Base-by-base conservation (phyloP, 441 rosid species). In the Corymbia citriodora region DNA sequence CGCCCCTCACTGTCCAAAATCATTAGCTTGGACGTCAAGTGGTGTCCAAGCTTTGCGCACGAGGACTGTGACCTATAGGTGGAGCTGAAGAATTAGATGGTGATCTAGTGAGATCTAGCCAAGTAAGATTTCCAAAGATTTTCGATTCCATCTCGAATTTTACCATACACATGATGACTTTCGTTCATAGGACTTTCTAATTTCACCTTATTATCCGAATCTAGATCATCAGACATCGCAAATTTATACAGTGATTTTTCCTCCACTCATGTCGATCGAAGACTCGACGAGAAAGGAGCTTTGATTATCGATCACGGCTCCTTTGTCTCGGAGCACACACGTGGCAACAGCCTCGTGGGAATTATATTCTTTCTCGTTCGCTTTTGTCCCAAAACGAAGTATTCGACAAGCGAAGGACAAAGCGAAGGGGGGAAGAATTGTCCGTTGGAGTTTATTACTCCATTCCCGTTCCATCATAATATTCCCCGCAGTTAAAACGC, bases 21-120 rank as follows among this genome's bases (percentile, higher is more conserved):
- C 7, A 17, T 31, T 68, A 6, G 6, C 40, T 68, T n/a, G 10
- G 1, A n/a, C 17, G 18, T 65, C 36, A 65, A n/a, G 19, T n/a
- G 6, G 36, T 1, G 3, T 31, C 21, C 1, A 13, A 0, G 21
- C 40, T 16, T 16, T 1, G 21, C 11, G 18, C 9, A 3, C 21
- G 6, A 68, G 74, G 74, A 68, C 21, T 8, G n/a, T 3, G 18
- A 15, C 40, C 72, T n/a, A 63, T 10, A n/a, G 18, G 5, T 14
- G 36, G 33, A 63, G 9, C 14, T 63, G 55, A 54, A 18, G 16
- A 14, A 14, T 5, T 3, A 40, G 40, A 40, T 5, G 40, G 40
- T 40, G 40, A 40, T 40, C 40, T 40, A 40, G 40, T 40, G 25
- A 23, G 25, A 57, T 57, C 14, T 9, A 31, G 2, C 0, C 48